Evolutionary conservation across 2,329 filamentous ascomycete genomes (phyloP).

Genomic region (Pyrenophora tritici-repentis): DNA sequence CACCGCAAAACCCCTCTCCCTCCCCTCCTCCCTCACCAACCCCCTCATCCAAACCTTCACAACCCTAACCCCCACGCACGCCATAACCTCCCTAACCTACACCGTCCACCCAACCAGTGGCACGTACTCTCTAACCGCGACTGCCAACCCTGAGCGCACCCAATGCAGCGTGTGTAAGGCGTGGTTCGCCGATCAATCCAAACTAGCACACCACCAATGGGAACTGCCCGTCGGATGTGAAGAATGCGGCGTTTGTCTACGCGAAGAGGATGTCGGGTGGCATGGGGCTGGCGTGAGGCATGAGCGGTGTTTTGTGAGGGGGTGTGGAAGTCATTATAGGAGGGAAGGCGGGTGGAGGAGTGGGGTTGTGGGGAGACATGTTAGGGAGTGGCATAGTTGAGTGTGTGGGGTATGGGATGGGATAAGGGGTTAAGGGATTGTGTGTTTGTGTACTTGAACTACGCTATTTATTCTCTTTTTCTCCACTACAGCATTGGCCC

Average conservation of each 20-base stretch:
- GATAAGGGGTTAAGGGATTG: too few relatives aligned
- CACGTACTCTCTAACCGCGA: slow-evolving; percentile 16
- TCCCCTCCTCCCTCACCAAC: background rate
- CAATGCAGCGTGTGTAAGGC: slow-evolving; percentile 21
- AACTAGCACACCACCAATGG: slow-evolving; percentile 15
- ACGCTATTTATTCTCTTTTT: too few relatives aligned
- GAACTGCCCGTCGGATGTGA: slow-evolving; percentile 26
- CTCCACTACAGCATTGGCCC: too few relatives aligned
- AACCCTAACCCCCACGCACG: slow-evolving; percentile 14
- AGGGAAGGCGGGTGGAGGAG: slow-evolving; percentile 22
- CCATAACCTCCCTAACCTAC: slow-evolving; percentile 22
- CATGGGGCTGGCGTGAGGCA: slow-evolving; percentile 23
- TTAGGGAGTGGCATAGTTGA: slow-evolving; percentile 12
- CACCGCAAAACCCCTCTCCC: background rate
- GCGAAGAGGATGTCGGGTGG: slow-evolving; percentile 18
- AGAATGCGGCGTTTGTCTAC: slow-evolving; percentile 22
- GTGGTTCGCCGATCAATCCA: slow-evolving; percentile 23
- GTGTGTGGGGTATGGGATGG: too few relatives aligned
- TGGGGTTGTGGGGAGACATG: slow-evolving; percentile 20
- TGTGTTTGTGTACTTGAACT: background rate
- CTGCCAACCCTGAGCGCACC: slow-evolving; percentile 28
- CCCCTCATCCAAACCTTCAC: slow-evolving; percentile 17
- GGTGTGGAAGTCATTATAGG: slow-evolving; percentile 24
- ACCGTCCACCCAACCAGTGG: slow-evolving; percentile 9
- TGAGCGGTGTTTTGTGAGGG: slow-evolving; percentile 30